Conservation (phyloP, 257 asterid species). For the Solanum arcanum region DNA sequence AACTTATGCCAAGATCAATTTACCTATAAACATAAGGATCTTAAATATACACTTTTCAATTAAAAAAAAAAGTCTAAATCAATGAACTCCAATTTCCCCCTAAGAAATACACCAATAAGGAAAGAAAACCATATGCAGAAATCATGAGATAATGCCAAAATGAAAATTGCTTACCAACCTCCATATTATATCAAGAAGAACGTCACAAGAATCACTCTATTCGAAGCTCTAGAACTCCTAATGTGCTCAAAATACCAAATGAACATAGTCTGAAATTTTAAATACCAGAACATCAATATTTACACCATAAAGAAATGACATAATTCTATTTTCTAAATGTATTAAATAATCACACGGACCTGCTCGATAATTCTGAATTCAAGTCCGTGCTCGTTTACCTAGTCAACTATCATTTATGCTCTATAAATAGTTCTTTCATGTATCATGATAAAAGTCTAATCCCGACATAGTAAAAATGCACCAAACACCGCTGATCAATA, state of each 20-base stretch:
- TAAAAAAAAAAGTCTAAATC: too few species aligned
- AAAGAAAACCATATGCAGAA: background rate
- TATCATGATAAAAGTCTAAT: background rate
- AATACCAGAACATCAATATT: background rate
- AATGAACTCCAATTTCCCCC: background rate
- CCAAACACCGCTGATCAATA: background rate
- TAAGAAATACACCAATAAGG: background rate
- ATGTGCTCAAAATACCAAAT: too few species aligned
- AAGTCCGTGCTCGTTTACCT: background rate
- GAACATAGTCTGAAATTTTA: too few species aligned
- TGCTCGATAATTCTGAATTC: background rate
- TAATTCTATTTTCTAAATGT: background rate
- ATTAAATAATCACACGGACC: too few species aligned
- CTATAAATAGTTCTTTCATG: background rate
- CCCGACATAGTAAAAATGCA: background rate
- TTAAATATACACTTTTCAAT: background rate
- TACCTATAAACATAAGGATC: background rate
- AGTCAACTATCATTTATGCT: background rate
- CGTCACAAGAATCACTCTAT: background rate
- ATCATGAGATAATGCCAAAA: background rate
- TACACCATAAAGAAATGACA: background rate
- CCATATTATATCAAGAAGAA: background rate
- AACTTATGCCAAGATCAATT: too few species aligned
- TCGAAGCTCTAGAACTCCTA: background rate
- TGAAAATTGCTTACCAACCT: background rate